phyloP scores from a whole-genome alignment of 495 filamentous ascomycete genomes.

The Xylaria sp. region DNA sequence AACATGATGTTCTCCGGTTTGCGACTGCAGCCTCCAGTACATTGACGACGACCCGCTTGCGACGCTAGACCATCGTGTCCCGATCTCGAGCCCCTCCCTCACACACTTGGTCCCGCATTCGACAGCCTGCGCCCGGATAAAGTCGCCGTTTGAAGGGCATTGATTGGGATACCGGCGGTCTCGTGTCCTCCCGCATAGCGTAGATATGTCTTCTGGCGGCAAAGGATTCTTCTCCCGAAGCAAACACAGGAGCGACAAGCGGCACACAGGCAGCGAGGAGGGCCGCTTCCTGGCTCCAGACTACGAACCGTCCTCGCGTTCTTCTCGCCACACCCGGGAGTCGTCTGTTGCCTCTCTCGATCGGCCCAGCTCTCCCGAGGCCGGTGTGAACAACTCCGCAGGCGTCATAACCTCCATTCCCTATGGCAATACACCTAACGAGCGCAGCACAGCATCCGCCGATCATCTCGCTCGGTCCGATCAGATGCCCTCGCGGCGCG shows the following conservation, averaged over 20 bases:
- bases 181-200: conserved; percentile 32
- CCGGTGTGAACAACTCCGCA: conserved; percentile 71
- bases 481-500: conserved; percentile 66
- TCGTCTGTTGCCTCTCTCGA: conserved; percentile 80
- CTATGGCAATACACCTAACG: conserved; percentile 78
- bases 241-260: conserved; percentile 76
- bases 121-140: conserved; percentile 24
- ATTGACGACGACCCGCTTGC: conserved; percentile 38
- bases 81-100: conserved; percentile 18
- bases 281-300: conserved; percentile 57
- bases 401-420: conserved; percentile 90
- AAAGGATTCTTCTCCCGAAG: conserved; percentile 86
- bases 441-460: conserved; percentile 72
- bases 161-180: conserved; percentile 35
- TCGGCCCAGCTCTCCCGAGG: conserved; percentile 58
- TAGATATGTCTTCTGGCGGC: conserved; percentile 67
- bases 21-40: conserved; percentile 39
- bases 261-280: conserved; percentile 59
- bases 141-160: conserved; percentile 30
- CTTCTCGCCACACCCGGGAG: conserved; percentile 80
- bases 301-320: conserved; percentile 67
- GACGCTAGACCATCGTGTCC: conserved; percentile 15
- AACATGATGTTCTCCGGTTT: conserved; percentile 42
- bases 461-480: conserved; percentile 78
- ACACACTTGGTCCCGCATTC: conserved; percentile 17